Conservation (phyloP, 1,139 yeast genomes). For the Starmera stellimalicola region DNA sequence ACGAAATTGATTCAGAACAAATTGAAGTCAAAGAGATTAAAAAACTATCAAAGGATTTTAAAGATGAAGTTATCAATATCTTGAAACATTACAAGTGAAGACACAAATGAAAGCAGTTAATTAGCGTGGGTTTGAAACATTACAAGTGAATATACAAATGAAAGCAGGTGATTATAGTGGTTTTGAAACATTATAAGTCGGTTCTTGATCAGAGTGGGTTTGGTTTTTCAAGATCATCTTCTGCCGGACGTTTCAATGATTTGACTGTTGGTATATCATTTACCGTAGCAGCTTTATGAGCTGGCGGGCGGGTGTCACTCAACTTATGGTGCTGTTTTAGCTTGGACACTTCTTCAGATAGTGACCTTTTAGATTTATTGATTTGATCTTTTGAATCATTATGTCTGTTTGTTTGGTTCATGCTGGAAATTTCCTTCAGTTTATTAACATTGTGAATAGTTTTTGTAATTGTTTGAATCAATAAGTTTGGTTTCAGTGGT, state of each 20-base stretch:
- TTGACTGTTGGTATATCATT: not conserved
- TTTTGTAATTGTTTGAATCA: slow-evolving; percentile 77
- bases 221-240: too few relatives aligned
- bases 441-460: slow-evolving; percentile 58
- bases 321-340: not conserved
- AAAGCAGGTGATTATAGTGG: too few relatives aligned
- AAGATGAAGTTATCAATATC: slow-evolving; percentile 1
- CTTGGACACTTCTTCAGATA: not conserved
- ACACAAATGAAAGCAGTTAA: too few relatives aligned
- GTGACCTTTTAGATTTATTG: not conserved
- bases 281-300: not conserved
- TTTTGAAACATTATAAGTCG: slow-evolving; percentile 1
- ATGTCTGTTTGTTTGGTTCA: slow-evolving; percentile 16
- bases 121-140: too few relatives aligned
- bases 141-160: not conserved
- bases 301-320: not conserved
- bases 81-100: slow-evolving; percentile 1
- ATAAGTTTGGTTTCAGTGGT: slow-evolving; percentile 73
- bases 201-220: too few relatives aligned
- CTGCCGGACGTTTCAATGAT: not conserved
- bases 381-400: not conserved
- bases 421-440: slow-evolving; percentile 15
- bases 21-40: not conserved
- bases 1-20: slow-evolving; percentile 7
- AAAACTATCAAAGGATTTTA: slow-evolving; percentile 1